These are phyloP conservation scores for Apophysomyces trapeziformis DNA, from an alignment of 371 early-diverging fungal species.

Conservation along the genomic window DNA sequence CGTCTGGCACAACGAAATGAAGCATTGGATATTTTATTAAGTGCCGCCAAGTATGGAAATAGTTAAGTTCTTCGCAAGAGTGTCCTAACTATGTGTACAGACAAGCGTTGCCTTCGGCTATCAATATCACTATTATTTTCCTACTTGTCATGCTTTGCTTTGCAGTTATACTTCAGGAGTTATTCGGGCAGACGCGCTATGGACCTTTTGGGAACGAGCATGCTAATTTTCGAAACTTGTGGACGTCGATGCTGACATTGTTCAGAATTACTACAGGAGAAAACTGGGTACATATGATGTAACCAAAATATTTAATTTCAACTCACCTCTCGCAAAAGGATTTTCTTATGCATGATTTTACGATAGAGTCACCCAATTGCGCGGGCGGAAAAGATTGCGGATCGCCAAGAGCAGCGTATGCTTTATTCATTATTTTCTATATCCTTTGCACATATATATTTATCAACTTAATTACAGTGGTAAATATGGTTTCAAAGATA, in stretches of 20 bases:
- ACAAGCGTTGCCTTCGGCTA: slow-evolving; percentile 48
- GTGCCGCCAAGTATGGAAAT: slow-evolving; percentile 45
- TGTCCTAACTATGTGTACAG: slow-evolving; percentile 20
- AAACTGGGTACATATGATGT: slow-evolving; percentile 46
- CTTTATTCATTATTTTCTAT: slow-evolving; percentile 52
- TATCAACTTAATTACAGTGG: slow-evolving; percentile 59
- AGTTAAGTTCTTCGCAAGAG: background rate
- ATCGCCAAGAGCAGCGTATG: slow-evolving; percentile 39
- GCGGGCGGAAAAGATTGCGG: slow-evolving; percentile 54
- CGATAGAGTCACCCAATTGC: slow-evolving; percentile 41
- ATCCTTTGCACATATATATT: slow-evolving; percentile 60
- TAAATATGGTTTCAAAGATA: slow-evolving; percentile 16
- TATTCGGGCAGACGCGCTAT: slow-evolving; percentile 52
- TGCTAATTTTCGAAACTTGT: slow-evolving; percentile 52
- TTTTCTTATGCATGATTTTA: slow-evolving; percentile 61
- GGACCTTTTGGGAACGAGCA: slow-evolving; percentile 53
- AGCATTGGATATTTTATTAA: slow-evolving; percentile 52
- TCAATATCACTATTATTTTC: slow-evolving; percentile 52
- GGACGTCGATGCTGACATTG: slow-evolving; percentile 45
- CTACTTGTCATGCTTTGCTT: slow-evolving; percentile 49
- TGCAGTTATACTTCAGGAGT: slow-evolving; percentile 54
- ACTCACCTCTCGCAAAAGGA: slow-evolving; percentile 29
- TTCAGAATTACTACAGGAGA: slow-evolving; percentile 62
- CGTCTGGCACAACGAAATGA: slow-evolving; percentile 55
- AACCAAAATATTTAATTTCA: background rate